Evolutionary conservation across 2,329 filamentous ascomycete genomes (phyloP), one percentile per base, ranked within the genome.

Genomic region (Akanthomyces muscarius): DNA sequence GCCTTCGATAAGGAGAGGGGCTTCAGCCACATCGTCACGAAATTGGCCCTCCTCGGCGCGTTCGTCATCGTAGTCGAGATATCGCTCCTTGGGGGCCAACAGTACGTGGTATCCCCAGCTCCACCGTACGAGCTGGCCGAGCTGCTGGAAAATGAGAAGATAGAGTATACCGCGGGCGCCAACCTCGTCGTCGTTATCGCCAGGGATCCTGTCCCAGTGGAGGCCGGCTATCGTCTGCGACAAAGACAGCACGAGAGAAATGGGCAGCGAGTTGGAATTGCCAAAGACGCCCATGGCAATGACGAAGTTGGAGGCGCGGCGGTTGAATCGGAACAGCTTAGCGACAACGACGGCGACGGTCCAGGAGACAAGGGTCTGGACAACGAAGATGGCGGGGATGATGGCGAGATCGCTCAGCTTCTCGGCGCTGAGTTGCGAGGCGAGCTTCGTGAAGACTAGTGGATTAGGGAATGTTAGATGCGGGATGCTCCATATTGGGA

Each of bases 21-120:
- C 71, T 51, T 84, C 81, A 13, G 80, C 76, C 55, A 78, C 74
- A 23, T 82, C 76, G 55, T 84, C 83, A 61, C 76, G 78, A 70
- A 87, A 88, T 64, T 86, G 80, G 18, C 89, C 85, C 77, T 84
- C 82, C 68, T 86, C 84, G 21, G 77, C 71, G 16, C 79, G 74
- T 63, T 84, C 78, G 41, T 81, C 70, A 56, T 84, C 81, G 64
- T 90, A 88, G 60, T 90, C 86, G 14, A 83, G 80, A 70, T 91
- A 91, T 66, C 84, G 85, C 55, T 89, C 86, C 68, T 91, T 89
- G 21, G 94, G 92, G 21, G 93, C 93, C n/a, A 99, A 81, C 21
- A 99, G 81, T 44, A 98, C 88, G 70, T 97, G 92, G 75, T 97
- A 98, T 13, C 95, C 95, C 95, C 95, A 99, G 66, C 91, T 97